A percentile compares a stretch with the other conserved stretches of the same genome.
These are phyloP conservation scores for Sclerotinia nivalis DNA, from an alignment of 2,329 filamentous ascomycete species.

Conservation along the genomic window DNA sequence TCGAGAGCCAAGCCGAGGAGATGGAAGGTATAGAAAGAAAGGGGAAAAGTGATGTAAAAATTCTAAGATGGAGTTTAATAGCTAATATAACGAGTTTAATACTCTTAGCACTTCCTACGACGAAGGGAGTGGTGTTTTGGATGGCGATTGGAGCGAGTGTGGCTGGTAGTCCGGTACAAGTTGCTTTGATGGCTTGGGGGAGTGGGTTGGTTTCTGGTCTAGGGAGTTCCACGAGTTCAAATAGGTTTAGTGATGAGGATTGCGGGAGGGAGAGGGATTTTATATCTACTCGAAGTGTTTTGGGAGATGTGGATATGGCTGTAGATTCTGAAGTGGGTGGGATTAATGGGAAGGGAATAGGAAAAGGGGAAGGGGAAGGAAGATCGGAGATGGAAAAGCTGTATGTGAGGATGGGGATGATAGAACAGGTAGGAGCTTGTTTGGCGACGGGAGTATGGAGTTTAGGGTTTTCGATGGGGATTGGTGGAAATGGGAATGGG, in stretches of 20 bases:
- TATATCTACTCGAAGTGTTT: neutral
- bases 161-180: neutral
- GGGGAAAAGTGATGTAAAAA: neutral
- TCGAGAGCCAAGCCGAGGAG: neutral
- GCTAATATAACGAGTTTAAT: neutral
- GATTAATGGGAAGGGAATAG: neutral
- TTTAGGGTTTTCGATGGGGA: conserved; percentile 4
- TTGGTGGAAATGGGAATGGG: neutral
- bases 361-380: neutral
- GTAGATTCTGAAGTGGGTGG: neutral
- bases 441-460: neutral
- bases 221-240: too few species aligned
- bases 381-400: neutral
- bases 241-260: neutral
- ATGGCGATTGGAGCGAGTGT: neutral
- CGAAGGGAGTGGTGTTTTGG: neutral
- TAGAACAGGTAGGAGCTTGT: conserved; percentile 8
- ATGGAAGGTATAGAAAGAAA: neutral
- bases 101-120: conserved; percentile 3
- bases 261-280: neutral
- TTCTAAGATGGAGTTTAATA: neutral
- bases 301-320: neutral
- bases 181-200: conserved; percentile 3
- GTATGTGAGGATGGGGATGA: neutral
- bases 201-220: neutral